Evolutionary conservation across 2,329 filamentous ascomycete species (phyloP).

Genomic region (Sarocladiaceae sp.): DNA sequence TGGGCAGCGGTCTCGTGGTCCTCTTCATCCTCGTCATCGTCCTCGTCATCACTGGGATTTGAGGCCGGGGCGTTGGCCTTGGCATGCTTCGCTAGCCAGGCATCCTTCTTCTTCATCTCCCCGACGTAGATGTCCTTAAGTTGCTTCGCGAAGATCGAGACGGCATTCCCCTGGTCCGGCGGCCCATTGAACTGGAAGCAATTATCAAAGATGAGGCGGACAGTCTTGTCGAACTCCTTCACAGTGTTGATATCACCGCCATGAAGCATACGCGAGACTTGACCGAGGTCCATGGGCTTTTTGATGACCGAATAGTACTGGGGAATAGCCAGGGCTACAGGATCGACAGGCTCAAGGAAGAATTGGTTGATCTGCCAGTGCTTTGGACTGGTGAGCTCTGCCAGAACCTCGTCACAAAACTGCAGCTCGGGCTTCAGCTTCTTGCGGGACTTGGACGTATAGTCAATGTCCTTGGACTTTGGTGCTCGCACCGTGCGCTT

Average conservation of each 20-base stretch:
- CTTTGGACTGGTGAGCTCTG: constrained; percentile 72
- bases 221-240: constrained; percentile 82
- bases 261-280: constrained; percentile 74
- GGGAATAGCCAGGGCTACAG: constrained; percentile 89
- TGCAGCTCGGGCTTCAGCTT: constrained; percentile 85
- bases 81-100: constrained; percentile 75
- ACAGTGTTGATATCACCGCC: constrained; percentile 74
- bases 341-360: constrained; percentile 84
- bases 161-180: constrained; percentile 56
- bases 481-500: constrained; percentile 93
- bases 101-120: constrained; percentile 73
- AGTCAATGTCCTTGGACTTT: constrained; percentile 86
- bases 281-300: constrained; percentile 90
- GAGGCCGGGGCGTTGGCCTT: constrained; percentile 47
- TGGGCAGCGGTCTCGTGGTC: constrained; percentile 33
- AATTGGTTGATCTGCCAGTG: constrained; percentile 64
- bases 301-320: constrained; percentile 92
- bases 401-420: constrained; percentile 80
- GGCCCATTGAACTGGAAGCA: constrained; percentile 84
- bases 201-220: constrained; percentile 80
- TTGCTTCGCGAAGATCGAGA: constrained; percentile 66
- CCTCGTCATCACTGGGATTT: constrained; percentile 60
- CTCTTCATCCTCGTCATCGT: constrained; percentile 65
- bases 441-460: constrained; percentile 76
- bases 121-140: constrained; percentile 71